phyloP scores from a whole-genome alignment of 2,329 filamentous ascomycete genomes.

The Fusarium mangiferae region DNA sequence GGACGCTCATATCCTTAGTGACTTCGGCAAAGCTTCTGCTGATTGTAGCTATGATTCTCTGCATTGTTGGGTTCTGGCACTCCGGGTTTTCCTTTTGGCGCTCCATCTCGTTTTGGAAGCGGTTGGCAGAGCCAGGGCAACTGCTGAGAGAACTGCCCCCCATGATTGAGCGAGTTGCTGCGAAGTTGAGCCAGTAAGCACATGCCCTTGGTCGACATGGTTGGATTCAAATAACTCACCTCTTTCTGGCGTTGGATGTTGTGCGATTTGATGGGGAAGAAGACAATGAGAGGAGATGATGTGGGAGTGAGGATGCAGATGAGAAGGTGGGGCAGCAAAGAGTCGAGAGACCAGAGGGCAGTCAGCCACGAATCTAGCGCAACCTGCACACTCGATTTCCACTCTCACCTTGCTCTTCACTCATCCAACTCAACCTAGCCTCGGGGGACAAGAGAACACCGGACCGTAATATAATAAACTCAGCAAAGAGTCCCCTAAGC shows the following conservation, averaged over 20 bases:
- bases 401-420: background rate
- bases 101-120: background rate
- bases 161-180: too few relatives aligned
- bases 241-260: background rate
- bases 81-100: accelerated
- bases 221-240: background rate
- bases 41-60: background rate
- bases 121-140: accelerated
- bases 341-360: background rate
- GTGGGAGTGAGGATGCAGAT: background rate
- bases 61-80: background rate
- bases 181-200: too few relatives aligned
- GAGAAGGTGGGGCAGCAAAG: background rate
- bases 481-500: too few relatives aligned
- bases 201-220: too few relatives aligned
- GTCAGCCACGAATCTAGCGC: background rate
- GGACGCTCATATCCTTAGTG: background rate
- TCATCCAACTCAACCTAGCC: too few relatives aligned
- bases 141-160: background rate
- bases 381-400: background rate
- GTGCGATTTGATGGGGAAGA: background rate
- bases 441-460: too few relatives aligned
- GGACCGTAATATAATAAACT: too few relatives aligned
- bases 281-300: background rate
- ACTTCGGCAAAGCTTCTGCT: background rate